Percentiles rank a stretch among this genome's conserved stretches.
Evolutionary conservation across 1,284 basidiomycete genomes (phyloP).

Genomic region (Spongispora temasekensis): DNA sequence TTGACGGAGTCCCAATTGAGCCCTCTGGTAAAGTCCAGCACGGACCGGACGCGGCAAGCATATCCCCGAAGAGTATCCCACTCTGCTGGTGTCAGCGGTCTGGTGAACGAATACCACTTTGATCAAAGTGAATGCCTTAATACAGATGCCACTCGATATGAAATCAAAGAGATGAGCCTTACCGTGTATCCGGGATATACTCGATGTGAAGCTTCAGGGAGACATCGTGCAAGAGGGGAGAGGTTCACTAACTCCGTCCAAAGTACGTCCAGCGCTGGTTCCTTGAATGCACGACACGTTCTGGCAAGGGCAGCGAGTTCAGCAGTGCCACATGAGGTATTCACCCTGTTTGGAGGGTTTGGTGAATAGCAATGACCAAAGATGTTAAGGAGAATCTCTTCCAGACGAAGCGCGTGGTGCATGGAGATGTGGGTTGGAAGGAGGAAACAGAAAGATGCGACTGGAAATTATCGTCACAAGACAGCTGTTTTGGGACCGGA

Average conservation of each 20-base stretch:
- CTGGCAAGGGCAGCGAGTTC: slow-evolving; percentile 24
- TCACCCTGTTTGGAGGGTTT: not conserved
- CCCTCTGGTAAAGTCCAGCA: slow-evolving; percentile 18
- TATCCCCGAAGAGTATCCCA: slow-evolving; percentile 19
- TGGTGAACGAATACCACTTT: slow-evolving; percentile 25
- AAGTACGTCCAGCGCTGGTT: slow-evolving; percentile 26
- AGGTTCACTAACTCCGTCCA: slow-evolving; percentile 23
- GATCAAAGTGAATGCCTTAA: slow-evolving; percentile 5
- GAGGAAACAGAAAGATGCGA: too few relatives aligned
- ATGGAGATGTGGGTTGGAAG: slow-evolving; percentile 17
- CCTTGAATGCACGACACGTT: slow-evolving; percentile 28
- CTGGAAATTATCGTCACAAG: too few relatives aligned
- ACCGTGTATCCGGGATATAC: slow-evolving; percentile 18
- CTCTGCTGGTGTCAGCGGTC: slow-evolving; percentile 13
- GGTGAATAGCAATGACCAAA: slow-evolving; percentile 16
- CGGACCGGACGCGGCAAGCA: slow-evolving; percentile 19
- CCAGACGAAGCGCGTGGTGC: slow-evolving; percentile 22
- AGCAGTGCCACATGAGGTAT: not conserved
- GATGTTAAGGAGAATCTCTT: slow-evolving; percentile 21
- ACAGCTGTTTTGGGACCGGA: not conserved
- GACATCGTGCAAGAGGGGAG: slow-evolving; percentile 24
- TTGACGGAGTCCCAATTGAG: slow-evolving; percentile 24
- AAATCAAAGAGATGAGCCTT: not conserved
- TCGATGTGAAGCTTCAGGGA: slow-evolving; percentile 20
- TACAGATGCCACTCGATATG: not conserved